Evolutionary conservation across 306 rosid species (phyloP), one percentile per base, ranked within the genome.

Genomic region (Comarum palustre): DNA sequence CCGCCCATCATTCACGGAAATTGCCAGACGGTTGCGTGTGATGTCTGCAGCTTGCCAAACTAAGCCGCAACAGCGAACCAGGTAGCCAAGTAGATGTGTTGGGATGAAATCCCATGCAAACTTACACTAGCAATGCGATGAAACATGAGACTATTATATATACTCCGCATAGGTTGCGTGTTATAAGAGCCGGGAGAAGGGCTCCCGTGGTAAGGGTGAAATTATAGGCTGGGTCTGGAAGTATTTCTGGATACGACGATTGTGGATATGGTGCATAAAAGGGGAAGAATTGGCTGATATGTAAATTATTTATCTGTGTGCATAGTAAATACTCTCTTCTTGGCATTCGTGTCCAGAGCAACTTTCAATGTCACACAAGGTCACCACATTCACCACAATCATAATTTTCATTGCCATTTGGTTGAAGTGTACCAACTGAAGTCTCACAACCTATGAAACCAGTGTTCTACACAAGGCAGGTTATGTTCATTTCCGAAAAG

Each of bases 1-100:
- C 57, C 87, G 98, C 47, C 98, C 98, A 63, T 85, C 94, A 48
- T 92, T 92, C 82, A 83, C 98, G 0, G 94, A 92, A 74, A 92
- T 92, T 5, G 90, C 98, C 16, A 75, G 85, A 72, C 88, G 89
- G 19, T 73, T 92, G 82, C 90, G 92, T 38, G 82, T 80, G 54
- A 92, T 92, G 98, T 82, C 98, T 5, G 82, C 88, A 14, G 89
- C 93, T 72, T 45, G 82, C 81, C 90, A 82, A 72, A 76, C 88
- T 45, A 89, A 89, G 80, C 75, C 80, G 57, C 80, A 64, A 36
- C 77, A 46, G 39, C 86, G 57, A 69, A 65, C 75, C 74, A 76
- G 73, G 62, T 58, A 48, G 80, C 84, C 60, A 83, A 83, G 75
- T 83, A 81, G 73, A 16, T 2, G 66, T 12, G 34, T 14, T 22